These are phyloP conservation scores for Ambispora gerdemannii DNA, from an alignment of 192 early-diverging fungal genomes.

Conservation along the genomic window DNA sequence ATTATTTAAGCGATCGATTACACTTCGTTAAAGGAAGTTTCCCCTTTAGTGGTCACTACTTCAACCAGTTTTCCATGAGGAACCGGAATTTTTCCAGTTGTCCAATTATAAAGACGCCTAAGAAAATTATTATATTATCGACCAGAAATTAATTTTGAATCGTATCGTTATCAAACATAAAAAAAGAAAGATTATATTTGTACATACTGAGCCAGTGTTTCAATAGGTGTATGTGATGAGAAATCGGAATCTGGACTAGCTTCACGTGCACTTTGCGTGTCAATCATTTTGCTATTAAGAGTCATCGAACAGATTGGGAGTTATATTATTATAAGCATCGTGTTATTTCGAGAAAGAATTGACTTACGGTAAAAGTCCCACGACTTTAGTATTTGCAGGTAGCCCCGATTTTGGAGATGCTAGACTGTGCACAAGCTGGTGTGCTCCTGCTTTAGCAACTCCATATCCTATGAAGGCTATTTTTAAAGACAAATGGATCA, in stretches of 20 bases:
- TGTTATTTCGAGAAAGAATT: background rate
- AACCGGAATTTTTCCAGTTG: conserved; percentile 43
- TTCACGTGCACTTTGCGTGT: conserved; percentile 88
- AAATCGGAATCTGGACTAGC: conserved; percentile 82
- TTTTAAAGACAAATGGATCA: background rate
- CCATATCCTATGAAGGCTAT: conserved; percentile 81
- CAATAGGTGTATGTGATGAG: conserved; percentile 81
- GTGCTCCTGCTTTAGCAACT: conserved; percentile 88
- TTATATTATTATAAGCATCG: background rate
- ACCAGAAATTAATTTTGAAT: background rate
- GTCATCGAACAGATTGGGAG: too few relatives aligned
- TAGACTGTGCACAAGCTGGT: conserved; percentile 79
- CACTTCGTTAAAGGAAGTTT: conserved; percentile 56
- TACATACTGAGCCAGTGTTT: conserved; percentile 61
- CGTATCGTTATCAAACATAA: background rate
- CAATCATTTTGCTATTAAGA: conserved; percentile 62
- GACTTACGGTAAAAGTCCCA: conserved; percentile 64
- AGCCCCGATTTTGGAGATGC: conserved; percentile 72
- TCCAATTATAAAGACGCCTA: conserved; percentile 58
- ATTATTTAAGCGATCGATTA: conserved; percentile 29
- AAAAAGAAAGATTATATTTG: background rate
- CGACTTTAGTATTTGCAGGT: conserved; percentile 60
- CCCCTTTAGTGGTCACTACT: conserved; percentile 54
- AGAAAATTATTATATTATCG: background rate
- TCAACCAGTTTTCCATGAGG: conserved; percentile 61